A percentile compares a stretch with the other conserved stretches of the same genome.
phyloP scores from a whole-genome alignment of 1,284 basidiomycete species.

The Farysia itapuensis region DNA sequence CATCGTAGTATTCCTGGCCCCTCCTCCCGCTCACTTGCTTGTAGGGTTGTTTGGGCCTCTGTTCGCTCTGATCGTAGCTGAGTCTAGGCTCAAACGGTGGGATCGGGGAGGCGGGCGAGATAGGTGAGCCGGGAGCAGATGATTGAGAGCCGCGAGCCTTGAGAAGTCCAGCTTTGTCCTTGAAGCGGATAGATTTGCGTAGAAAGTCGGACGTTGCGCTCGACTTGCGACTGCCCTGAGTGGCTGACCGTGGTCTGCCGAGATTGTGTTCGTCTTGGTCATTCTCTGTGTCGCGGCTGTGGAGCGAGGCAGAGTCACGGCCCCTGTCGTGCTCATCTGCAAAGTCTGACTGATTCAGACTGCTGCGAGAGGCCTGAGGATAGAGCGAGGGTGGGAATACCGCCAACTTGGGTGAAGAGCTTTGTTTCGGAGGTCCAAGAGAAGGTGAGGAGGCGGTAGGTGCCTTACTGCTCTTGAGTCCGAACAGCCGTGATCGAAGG shows the following conservation, averaged over 20 bases:
- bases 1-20: slow-evolving; percentile 12
- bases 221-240: slow-evolving; percentile 6
- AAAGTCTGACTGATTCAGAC: background rate
- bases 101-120: slow-evolving; percentile 10
- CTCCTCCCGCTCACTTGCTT: slow-evolving; percentile 31
- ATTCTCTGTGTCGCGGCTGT: slow-evolving; percentile 5
- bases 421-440: slow-evolving; percentile 10
- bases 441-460: slow-evolving; percentile 9
- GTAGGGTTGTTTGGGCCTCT: slow-evolving; percentile 5
- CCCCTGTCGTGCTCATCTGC: background rate
- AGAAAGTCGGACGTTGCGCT: slow-evolving; percentile 18
- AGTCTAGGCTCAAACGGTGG: slow-evolving; percentile 13
- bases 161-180: slow-evolving; percentile 23
- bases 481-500: slow-evolving; percentile 29
- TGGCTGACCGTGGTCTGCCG: slow-evolving; percentile 1
- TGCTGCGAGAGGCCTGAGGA: slow-evolving; percentile 21
- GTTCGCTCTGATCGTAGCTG: slow-evolving; percentile 8
- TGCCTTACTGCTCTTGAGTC: slow-evolving; percentile 10
- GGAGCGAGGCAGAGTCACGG: slow-evolving; percentile 1
- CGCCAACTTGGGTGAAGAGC: slow-evolving; percentile 13
- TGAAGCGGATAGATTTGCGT: slow-evolving; percentile 33
- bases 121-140: slow-evolving; percentile 7
- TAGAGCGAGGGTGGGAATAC: slow-evolving; percentile 14
- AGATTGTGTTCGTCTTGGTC: slow-evolving; percentile 1
- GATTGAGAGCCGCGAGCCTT: slow-evolving; percentile 14